Conservation (phyloP, 1,139 yeast genomes). For the Candida mesenterica region DNA sequence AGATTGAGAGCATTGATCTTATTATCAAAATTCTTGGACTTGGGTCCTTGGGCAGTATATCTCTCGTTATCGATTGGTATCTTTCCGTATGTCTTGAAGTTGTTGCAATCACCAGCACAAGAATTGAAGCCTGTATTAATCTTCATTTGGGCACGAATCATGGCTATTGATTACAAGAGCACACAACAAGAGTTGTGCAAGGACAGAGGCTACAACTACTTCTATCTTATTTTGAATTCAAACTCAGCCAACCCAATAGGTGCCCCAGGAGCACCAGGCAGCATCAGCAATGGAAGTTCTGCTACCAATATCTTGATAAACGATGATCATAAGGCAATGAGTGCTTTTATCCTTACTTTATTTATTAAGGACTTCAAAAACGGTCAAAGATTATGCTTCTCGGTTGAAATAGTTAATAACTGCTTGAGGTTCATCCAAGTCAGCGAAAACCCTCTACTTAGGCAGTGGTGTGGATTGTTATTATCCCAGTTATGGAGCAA, state of each 20-base stretch:
- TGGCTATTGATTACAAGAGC: constrained; percentile 89
- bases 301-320: constrained; percentile 37
- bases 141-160: constrained; percentile 95
- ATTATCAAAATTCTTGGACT: constrained; percentile 79
- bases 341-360: constrained; percentile 83
- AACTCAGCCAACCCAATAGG: constrained; percentile 27
- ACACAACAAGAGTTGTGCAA: constrained; percentile 91
- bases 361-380: constrained; percentile 77
- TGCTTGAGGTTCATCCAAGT: constrained; percentile 65
- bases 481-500: constrained; percentile 75
- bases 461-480: constrained; percentile 89
- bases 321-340: constrained; percentile 92
- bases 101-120: constrained; percentile 92
- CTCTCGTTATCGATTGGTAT: constrained; percentile 91
- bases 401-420: constrained; percentile 68
- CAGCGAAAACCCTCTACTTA: constrained; percentile 77
- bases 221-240: constrained; percentile 65
- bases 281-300: constrained; percentile 16
- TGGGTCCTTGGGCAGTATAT: constrained; percentile 98
- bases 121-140: constrained; percentile 92
- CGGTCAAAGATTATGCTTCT: constrained; percentile 80
- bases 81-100: constrained; percentile 88
- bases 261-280: constrained; percentile 29
- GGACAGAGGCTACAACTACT: constrained; percentile 88
- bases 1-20: constrained; percentile 84